Percentiles rank a stretch among this genome's conserved stretches.
These are phyloP conservation scores for Rhodamnia rubescens DNA, from an alignment of 345 rosid genomes.

Conservation along the genomic window DNA sequence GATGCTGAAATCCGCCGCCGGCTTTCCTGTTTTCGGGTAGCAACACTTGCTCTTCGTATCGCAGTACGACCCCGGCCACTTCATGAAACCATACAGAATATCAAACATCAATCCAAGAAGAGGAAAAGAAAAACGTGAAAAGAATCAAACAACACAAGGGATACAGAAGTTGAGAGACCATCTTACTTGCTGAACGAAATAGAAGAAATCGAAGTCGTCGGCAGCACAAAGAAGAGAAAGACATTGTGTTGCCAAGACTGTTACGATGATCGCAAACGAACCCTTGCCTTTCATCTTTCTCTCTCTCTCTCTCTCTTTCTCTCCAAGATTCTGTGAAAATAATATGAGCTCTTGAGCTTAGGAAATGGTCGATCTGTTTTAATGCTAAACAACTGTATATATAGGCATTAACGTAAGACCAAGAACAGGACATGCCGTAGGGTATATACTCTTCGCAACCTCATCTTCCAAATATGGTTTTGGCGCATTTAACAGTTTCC, in stretches of 20 bases:
- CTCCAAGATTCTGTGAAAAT: neutral
- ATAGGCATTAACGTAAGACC: neutral
- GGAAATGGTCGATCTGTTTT: neutral
- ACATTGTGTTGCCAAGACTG: constrained; percentile 26
- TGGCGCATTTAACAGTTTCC: neutral
- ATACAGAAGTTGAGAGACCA: neutral
- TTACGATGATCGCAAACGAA: constrained; percentile 11
- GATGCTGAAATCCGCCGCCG: constrained; percentile 68
- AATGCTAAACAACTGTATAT: neutral
- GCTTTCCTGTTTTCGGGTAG: constrained; percentile 79
- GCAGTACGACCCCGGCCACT: constrained; percentile 96
- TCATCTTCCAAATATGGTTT: neutral
- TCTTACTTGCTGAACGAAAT: constrained; percentile 65
- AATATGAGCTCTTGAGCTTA: neutral
- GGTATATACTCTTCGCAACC: neutral
- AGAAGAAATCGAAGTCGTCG: constrained; percentile 77
- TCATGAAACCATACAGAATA: neutral
- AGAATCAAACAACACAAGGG: neutral
- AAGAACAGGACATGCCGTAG: neutral
- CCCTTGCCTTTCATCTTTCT: constrained; percentile 6
- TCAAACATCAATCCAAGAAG: neutral
- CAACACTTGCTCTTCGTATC: constrained; percentile 57
- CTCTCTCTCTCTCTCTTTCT: neutral
- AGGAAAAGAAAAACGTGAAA: neutral
- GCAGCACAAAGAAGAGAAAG: constrained; percentile 27